Conservation (phyloP, 169 alveolate species). For the Plasmodium vinckei region DNA sequence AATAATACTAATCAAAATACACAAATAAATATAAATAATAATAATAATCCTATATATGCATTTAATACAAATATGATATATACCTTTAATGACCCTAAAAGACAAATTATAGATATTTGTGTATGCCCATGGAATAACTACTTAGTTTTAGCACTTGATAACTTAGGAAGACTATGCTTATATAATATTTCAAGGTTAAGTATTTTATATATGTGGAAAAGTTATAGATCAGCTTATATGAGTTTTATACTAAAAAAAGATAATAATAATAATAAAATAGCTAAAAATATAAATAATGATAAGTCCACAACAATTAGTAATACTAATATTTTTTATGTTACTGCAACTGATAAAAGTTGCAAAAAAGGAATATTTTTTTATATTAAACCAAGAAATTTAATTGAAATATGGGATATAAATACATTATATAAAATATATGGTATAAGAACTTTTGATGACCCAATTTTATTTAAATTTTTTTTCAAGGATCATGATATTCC, state of each 20-base stretch:
- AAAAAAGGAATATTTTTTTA: slow-evolving; percentile 66
- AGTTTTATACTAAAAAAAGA: slow-evolving; percentile 28
- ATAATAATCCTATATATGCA: slow-evolving; percentile 3
- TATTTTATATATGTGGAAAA: slow-evolving; percentile 71
- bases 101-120: slow-evolving; percentile 59
- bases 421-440: slow-evolving; percentile 50
- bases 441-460: slow-evolving; percentile 44
- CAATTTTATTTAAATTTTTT: slow-evolving; percentile 37
- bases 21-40: slow-evolving; percentile 3
- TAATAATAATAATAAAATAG: background rate
- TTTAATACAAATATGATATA: slow-evolving; percentile 33
- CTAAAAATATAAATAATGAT: background rate
- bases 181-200: slow-evolving; percentile 26
- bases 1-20: background rate
- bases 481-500: slow-evolving; percentile 32
- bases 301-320: background rate
- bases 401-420: slow-evolving; percentile 66
- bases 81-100: slow-evolving; percentile 60
- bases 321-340: background rate
- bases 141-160: slow-evolving; percentile 43
- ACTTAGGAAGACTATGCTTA: slow-evolving; percentile 53
- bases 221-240: slow-evolving; percentile 71
- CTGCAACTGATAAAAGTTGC: no score
- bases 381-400: slow-evolving; percentile 50
- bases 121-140: slow-evolving; percentile 67